Evolutionary conservation across 2,329 filamentous ascomycete species (phyloP).

Genomic region (Colletotrichum theobromicola): DNA sequence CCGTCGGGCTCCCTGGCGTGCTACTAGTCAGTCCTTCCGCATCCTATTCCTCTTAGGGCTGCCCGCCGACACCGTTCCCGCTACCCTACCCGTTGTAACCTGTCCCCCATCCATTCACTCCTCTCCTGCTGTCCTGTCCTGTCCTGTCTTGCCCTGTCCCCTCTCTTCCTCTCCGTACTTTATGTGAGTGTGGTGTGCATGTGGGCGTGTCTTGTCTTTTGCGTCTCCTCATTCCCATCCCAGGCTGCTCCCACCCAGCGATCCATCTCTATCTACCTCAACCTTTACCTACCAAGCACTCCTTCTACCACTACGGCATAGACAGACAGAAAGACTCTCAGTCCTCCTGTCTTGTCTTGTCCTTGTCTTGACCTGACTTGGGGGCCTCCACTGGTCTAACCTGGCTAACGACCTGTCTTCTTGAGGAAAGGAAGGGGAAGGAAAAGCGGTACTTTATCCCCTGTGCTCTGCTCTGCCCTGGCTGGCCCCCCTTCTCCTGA

Average conservation of each 20-base stretch:
- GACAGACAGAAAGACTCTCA: background rate
- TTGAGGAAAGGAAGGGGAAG: background rate
- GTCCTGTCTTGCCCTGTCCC: background rate
- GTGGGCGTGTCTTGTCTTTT: background rate
- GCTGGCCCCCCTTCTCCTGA: background rate
- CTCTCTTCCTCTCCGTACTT: background rate
- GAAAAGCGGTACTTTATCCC: background rate
- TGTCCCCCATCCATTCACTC: background rate
- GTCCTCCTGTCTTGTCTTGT: background rate
- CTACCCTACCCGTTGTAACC: background rate
- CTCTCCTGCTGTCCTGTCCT: background rate
- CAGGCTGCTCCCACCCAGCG: background rate
- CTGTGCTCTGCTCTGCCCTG: background rate
- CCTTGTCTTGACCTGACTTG: background rate
- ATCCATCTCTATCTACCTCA: background rate
- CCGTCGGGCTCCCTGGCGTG: constrained; percentile 1
- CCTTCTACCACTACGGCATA: background rate
- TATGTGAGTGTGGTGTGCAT: background rate
- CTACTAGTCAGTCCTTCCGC: constrained; percentile 12
- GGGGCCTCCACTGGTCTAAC: background rate
- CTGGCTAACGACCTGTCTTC: background rate
- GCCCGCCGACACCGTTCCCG: constrained; percentile 6
- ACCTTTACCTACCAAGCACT: background rate
- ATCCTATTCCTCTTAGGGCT: constrained; percentile 18
- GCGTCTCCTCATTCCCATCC: background rate